Conservation (phyloP, 2,329 filamentous ascomycete genomes). For the Pseudogymnoascus sp. region DNA sequence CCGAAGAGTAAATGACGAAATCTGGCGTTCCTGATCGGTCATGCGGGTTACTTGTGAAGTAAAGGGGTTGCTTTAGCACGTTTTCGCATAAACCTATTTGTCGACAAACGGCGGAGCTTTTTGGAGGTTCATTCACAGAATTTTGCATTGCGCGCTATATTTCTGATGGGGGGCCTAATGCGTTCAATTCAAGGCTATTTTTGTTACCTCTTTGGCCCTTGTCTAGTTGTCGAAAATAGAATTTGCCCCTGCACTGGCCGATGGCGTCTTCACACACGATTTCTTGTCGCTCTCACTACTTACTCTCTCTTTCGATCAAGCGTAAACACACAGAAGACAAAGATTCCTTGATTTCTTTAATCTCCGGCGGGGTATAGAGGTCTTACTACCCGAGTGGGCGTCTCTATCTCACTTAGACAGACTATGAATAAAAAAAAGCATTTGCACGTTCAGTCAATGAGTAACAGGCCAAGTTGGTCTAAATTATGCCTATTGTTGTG, state of each 20-base stretch:
- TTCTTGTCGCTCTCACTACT: not conserved
- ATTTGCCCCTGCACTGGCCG: slow-evolving; percentile 10
- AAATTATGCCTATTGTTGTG: not conserved
- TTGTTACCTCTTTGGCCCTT: slow-evolving; percentile 2
- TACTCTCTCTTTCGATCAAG: not conserved
- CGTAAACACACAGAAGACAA: slow-evolving; percentile 7
- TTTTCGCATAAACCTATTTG: slow-evolving; percentile 19
- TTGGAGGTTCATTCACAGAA: slow-evolving; percentile 24
- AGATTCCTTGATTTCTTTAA: slow-evolving; percentile 7
- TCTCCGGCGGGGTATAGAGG: slow-evolving; percentile 6
- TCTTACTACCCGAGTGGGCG: slow-evolving; percentile 8
- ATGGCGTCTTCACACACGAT: slow-evolving; percentile 12
- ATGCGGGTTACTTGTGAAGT: slow-evolving; percentile 24
- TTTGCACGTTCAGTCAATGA: slow-evolving; percentile 5
- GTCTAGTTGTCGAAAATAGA: slow-evolving; percentile 7
- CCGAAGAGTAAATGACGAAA: slow-evolving; percentile 24
- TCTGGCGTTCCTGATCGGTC: slow-evolving; percentile 27
- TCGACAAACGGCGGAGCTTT: slow-evolving; percentile 21
- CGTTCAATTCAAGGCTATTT: not conserved
- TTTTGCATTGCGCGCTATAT: slow-evolving; percentile 22
- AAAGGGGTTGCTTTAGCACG: slow-evolving; percentile 24
- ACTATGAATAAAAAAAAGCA: slow-evolving; percentile 10
- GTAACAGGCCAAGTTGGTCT: not conserved
- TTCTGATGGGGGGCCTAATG: not conserved
- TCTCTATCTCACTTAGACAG: slow-evolving; percentile 10